Evolutionary conservation across 148 eudicot genomes (phyloP).

Genomic region (Euryodendron excelsum): DNA sequence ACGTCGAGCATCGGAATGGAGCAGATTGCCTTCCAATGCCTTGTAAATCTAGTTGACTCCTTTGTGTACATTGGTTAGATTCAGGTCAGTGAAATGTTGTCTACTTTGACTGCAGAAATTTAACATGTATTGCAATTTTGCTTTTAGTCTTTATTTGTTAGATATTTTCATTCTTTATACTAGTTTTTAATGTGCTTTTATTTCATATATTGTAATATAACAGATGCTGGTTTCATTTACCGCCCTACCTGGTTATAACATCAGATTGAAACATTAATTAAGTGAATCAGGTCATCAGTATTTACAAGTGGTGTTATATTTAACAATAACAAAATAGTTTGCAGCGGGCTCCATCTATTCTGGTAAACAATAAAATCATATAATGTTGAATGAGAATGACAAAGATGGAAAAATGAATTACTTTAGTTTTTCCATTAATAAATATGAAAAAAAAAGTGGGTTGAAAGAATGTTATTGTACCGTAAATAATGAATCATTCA

Average conservation of each 20-base stretch:
- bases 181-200: not conserved
- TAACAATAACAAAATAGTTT: no score
- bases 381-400: no score
- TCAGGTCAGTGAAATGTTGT: conserved; percentile 5
- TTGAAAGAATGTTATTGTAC: no score
- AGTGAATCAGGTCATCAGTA: no score
- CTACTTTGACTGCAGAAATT: not conserved
- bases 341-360: no score
- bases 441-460: no score
- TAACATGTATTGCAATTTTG: not conserved
- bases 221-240: not conserved
- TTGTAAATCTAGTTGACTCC: conserved; percentile 3
- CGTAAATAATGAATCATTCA: no score
- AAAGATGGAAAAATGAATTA: no score
- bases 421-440: no score
- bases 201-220: not conserved
- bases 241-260: not conserved
- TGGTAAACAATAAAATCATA: no score
- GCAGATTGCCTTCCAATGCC: not conserved
- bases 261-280: not conserved
- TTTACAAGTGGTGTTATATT: no score
- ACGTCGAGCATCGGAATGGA: not conserved
- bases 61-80: not conserved
- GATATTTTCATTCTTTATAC: not conserved
- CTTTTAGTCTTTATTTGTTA: not conserved